Percentiles rank a stretch among this genome's conserved stretches.
These are phyloP conservation scores for Lasiodiplodia theobromae DNA, from an alignment of 2,329 filamentous ascomycete species.

Conservation along the genomic window DNA sequence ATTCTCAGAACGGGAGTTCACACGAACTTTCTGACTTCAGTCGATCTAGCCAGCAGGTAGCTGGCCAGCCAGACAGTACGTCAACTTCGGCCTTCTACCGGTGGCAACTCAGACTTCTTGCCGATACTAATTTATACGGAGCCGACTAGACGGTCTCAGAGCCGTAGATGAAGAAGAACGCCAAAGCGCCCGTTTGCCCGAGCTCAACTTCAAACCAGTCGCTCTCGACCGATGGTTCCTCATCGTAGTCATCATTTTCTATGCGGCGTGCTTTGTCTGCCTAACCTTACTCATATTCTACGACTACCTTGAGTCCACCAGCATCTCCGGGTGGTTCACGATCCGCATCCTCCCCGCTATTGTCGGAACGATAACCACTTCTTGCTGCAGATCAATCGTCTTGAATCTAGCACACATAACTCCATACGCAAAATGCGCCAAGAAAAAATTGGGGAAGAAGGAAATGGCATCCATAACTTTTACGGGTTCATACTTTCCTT, in stretches of 20 bases:
- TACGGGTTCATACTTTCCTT: background rate
- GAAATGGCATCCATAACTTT: background rate
- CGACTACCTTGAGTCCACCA: background rate
- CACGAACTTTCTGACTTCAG: too few relatives aligned
- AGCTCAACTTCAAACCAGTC: background rate
- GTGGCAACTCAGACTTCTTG: background rate
- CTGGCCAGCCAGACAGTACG: background rate
- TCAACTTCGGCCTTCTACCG: background rate
- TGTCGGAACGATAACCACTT: background rate
- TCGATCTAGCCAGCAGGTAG: background rate
- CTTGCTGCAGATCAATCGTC: background rate
- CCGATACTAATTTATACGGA: background rate
- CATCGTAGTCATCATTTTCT: background rate
- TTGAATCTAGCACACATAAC: background rate
- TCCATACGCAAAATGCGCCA: background rate
- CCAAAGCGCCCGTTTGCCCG: background rate
- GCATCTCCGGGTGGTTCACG: slow-evolving; percentile 1
- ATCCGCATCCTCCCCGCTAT: background rate
- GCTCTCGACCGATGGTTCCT: background rate
- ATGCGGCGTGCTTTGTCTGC: background rate
- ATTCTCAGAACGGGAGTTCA: too few relatives aligned
- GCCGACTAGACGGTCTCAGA: background rate
- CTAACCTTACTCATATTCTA: background rate
- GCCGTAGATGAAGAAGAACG: background rate
- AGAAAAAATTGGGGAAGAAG: background rate